Evolutionary conservation across 2,329 filamentous ascomycete species (phyloP), one percentile per base, ranked within the genome.

Genomic region (Fusarium decemcellulare): DNA sequence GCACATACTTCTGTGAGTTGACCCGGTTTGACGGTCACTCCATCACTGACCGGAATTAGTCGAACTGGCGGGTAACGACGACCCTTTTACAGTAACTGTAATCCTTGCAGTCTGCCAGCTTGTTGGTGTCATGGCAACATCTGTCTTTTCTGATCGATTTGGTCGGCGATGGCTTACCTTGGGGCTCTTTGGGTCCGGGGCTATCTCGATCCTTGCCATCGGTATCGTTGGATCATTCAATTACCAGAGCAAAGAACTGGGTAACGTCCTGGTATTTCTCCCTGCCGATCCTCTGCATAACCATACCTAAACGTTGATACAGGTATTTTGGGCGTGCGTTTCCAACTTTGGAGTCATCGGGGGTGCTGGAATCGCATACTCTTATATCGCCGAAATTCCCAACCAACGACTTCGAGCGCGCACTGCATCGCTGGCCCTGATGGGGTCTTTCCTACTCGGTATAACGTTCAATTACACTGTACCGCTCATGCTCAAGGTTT

Each of bases 1-100:
- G 48, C 15, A 60, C 57, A 29, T 60, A 60, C 18, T 60, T 60
- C 15, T 60, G 36, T 42, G 23, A 54, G 39, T 54, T 39, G 3
- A 36, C 27, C 36, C 15, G 36, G 27, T 3, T 40, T 18, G 3
- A 5, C 16, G 9, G 32, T 34, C 11, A 5, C 32, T 34, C 32
- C 11, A 34, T 34, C 32, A 12, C 47, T 51, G 14, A 51, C 47
- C 11, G 4, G 36, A 16, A 12, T 5, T 37, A 51, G 47, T 51
- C 18, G n/a, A 51, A 4, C 14, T 51, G 47, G 47, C 47, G 10
- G 47, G 47, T 16, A 51, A 51, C 11, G 32, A 51, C 16, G 51
- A 54, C 8, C 51, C 51, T 30, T 54, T 54, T 2, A 42, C 51
- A 1, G 51, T 54, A 8, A 54, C 51, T 7, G 39, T 54, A 12